Evolutionary conservation across 306 rosid genomes (phyloP), one percentile per base, ranked within the genome.

Genomic region (Hippophae tibetana): DNA sequence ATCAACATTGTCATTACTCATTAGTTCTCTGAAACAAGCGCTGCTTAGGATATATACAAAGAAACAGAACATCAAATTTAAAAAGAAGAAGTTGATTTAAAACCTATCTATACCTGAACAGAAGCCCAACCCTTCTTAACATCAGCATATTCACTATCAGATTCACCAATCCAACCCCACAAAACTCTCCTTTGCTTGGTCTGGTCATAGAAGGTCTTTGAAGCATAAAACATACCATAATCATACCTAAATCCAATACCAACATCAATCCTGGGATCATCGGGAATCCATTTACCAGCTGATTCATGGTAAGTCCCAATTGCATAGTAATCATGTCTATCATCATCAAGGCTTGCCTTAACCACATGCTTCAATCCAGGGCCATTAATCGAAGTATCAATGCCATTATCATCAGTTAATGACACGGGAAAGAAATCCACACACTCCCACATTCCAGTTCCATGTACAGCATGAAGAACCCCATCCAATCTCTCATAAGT

Each of bases 381-480:
- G n/a, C 94, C 88, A 48, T 46, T 74, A 26, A 31, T 38, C 0
- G 95, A 86, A 7, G 93, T 82, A 26, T 86, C 84, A 71, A 84
- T 42, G 1, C 95, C 97, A 23, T 13, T n/a, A 5, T 63, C 72
- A 14, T 10, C 58, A 6, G 13, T 61, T 27, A 18, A 62, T 3
- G 83, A 76, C 2, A 90, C 88, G 0, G 97, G 94, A 61, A 48
- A 90, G 42, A 90, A 90, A 66, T 90, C 97, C 3, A 84, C 72
- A 66, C 97, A 90, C 71, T 90, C 97, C 97, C 95, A 90, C 95
- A 90, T 90, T 47, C 97, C 95, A 13, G 94, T 82, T 38, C 72
- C 76, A 10, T 78, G 67, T 12, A 86, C 90, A 42, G 80, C 93
- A 76, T 67, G 79, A 42, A 90, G 82, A 8, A 69, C 13, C 10